These are phyloP conservation scores for Dothidotthia symphoricarpi DNA, from an alignment of 2,329 filamentous ascomycete species.

Conservation along the genomic window DNA sequence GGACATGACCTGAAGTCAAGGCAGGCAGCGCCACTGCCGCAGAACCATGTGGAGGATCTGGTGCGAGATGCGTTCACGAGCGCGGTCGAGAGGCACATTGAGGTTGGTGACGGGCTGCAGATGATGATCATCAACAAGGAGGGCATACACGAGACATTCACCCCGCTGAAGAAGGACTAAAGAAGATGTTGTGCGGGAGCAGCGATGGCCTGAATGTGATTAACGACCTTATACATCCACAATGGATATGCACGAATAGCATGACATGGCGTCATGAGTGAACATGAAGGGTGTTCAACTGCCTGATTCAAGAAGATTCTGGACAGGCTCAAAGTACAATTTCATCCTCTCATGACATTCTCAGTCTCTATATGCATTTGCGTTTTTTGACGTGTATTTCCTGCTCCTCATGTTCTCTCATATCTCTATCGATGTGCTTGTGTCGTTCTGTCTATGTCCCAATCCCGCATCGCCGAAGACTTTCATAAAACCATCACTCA, in stretches of 20 bases:
- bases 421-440: no score
- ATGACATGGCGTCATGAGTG: constrained; percentile 6
- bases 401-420: no score
- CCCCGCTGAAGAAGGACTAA: constrained; percentile 69
- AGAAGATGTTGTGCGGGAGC: constrained; percentile 19
- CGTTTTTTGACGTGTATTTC: no score
- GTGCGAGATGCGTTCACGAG: constrained; percentile 98
- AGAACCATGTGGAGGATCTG: constrained; percentile 74
- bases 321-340: no score
- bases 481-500: no score
- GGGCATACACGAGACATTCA: constrained; percentile 82
- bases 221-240: constrained; percentile 29
- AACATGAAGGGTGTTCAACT: background rate
- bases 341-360: no score
- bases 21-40: constrained; percentile 65
- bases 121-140: constrained; percentile 88
- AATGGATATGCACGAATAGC: constrained; percentile 21
- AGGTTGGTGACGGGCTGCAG: constrained; percentile 94
- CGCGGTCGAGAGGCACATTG: constrained; percentile 97
- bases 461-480: no score
- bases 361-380: no score
- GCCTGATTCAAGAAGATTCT: no score
- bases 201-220: constrained; percentile 40
- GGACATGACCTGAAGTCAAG: constrained; percentile 78
- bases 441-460: no score